A percentile compares a stretch with the other conserved stretches of the same genome.
phyloP scores from a whole-genome alignment of 2,329 filamentous ascomycete species.

The Pezicula carpinea region DNA sequence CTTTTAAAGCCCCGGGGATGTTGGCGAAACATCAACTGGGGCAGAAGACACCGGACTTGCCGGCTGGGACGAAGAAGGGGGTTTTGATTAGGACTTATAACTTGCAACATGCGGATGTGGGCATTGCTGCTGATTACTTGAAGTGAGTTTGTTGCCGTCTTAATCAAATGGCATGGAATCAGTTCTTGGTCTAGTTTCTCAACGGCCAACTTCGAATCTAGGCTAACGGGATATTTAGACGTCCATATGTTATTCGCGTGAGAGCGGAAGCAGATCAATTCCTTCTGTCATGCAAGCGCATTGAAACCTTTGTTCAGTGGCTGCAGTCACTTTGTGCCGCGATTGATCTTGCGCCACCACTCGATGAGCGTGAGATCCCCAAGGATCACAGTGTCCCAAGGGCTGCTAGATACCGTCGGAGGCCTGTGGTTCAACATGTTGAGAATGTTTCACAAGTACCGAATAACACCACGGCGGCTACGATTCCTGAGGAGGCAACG shows the following conservation, averaged over 20 bases:
- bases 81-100: conserved; percentile 63
- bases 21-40: conserved; percentile 43
- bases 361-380: conserved; percentile 66
- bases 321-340: conserved; percentile 66
- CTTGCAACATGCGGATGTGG: conserved; percentile 69
- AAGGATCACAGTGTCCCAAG: conserved; percentile 56
- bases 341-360: conserved; percentile 64
- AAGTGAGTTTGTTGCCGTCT: conserved; percentile 44
- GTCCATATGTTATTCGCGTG: conserved; percentile 64
- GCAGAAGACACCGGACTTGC: conserved; percentile 45
- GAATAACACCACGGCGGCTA: conserved; percentile 11
- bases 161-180: neutral
- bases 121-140: conserved; percentile 67
- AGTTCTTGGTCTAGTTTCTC: neutral
- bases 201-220: too few relatives aligned
- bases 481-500: neutral
- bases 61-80: conserved; percentile 47
- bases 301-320: conserved; percentile 65
- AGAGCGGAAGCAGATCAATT: conserved; percentile 72
- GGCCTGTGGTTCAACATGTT: conserved; percentile 7
- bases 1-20: conserved; percentile 54
- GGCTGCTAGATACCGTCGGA: conserved; percentile 22
- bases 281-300: conserved; percentile 59
- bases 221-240: conserved; percentile 32
- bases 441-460: conserved; percentile 17